Evolutionary conservation across 2,329 filamentous ascomycete genomes (phyloP).

Genomic region (Berkeleyomyces rouxiae): DNA sequence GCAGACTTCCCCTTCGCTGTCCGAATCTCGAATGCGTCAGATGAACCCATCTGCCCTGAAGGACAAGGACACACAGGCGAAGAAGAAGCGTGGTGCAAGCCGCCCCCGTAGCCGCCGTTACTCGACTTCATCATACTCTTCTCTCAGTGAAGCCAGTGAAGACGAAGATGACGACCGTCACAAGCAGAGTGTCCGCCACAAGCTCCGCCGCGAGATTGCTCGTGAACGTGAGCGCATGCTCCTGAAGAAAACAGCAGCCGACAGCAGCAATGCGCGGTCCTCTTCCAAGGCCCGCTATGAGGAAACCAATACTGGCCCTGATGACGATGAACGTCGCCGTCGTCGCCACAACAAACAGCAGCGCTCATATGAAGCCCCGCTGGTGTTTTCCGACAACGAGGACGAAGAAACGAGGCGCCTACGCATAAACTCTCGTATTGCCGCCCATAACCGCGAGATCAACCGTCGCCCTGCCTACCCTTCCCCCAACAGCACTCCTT

Average conservation of each 20-base stretch:
- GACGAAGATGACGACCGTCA: not conserved
- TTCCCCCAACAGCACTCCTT: not conserved
- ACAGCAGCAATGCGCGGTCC: not conserved
- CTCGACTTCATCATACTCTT: not conserved
- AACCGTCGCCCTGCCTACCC: not conserved
- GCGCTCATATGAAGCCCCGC: not conserved
- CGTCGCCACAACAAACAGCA: not conserved
- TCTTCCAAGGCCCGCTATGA: not conserved
- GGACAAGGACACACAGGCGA: not conserved
- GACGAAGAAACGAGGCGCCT: not conserved
- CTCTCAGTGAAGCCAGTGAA: not conserved
- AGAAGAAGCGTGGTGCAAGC: not conserved
- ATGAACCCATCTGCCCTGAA: not conserved
- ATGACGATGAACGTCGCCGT: not conserved
- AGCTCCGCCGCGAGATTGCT: not conserved
- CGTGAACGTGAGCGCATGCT: not conserved
- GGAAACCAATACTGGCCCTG: not conserved
- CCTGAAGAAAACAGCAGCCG: not conserved
- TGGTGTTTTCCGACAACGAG: not conserved
- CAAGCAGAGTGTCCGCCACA: not conserved
- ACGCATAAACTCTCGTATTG: not conserved
- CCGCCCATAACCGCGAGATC: constrained; percentile 2
- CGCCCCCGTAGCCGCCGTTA: not conserved
- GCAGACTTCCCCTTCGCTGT: not conserved
- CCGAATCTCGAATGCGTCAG: not conserved